These are phyloP conservation scores for Phytophthora ohioensis DNA, from an alignment of 352 stramenopile species.

Conservation along the genomic window DNA sequence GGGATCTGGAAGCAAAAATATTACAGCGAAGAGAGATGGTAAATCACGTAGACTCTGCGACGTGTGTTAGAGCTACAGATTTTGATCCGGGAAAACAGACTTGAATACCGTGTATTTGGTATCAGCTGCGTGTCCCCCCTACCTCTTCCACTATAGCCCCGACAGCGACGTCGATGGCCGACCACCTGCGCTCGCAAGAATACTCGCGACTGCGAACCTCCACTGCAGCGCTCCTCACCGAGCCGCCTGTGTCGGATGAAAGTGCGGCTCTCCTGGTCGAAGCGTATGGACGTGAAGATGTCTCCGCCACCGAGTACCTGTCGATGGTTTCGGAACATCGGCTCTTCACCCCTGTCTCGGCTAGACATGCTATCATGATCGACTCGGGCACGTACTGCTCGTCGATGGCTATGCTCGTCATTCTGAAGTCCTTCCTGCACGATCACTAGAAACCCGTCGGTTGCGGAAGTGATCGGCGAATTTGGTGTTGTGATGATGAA, in stretches of 20 bases:
- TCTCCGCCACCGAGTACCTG: not conserved
- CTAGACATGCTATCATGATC: not conserved
- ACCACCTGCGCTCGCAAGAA: slow-evolving; percentile 8
- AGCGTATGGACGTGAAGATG: not conserved
- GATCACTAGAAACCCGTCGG: not conserved
- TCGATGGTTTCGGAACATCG: not conserved
- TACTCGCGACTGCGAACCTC: not conserved
- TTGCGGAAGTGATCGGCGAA: not conserved
- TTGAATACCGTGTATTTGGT: too few relatives aligned
- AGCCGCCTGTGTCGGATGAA: slow-evolving; percentile 4
- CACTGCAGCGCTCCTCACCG: not conserved
- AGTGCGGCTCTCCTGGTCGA: not conserved
- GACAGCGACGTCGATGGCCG: not conserved
- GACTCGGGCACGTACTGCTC: slow-evolving; percentile 2
- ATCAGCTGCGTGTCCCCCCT: too few relatives aligned
- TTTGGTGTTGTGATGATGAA: not conserved
- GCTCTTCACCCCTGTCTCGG: not conserved
- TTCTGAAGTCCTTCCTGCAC: not conserved
- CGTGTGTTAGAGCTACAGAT: too few relatives aligned
- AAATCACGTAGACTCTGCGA: too few relatives aligned
- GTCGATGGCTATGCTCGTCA: not conserved
- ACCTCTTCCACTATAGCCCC: too few relatives aligned
- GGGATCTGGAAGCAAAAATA: too few relatives aligned
- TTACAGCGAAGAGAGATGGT: too few relatives aligned
- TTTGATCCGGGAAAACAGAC: too few relatives aligned